Base-by-base conservation (phyloP, 106 monocot genomes). In the Acorus calamus region DNA sequence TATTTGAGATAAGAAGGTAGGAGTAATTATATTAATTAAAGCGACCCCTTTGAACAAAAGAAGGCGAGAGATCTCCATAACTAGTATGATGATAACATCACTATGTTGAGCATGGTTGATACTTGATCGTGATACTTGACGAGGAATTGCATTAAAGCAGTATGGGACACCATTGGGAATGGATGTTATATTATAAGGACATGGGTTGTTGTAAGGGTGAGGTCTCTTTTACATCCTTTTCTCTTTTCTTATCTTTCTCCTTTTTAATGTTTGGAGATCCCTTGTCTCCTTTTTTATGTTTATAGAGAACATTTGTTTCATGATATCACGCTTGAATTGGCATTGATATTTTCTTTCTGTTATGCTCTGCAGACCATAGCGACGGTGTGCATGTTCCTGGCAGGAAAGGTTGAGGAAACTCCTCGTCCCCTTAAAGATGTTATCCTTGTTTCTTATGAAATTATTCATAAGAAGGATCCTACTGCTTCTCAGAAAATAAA, bases 321-420 rank as follows among this genome's bases (percentile, higher is more conserved):
- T 28, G 28, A 44, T 6, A 41, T 44, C 56, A 9, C 9, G 2
- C n/a, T 11, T 44, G 11, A 51, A 52, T 66, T 6, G 43, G 14
- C 8, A 51, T 47, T 7, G 47, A 41, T 46, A 66, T 7, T 14
- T 55, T 64, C 8, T 44, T 13, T 12, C 66, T 42, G 6, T 59
- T 3, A 53, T 62, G 13, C 61, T 55, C 46, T 80, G 66, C 81
- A 89, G 94, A 89, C 83, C 8, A 89, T 94, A 51, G 94, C 94
- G 11, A 86, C 94, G 11, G 86, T 89, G 14, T 94, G 94, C 81
- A 94, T 94, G 94, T 94, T 94, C 69, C 66, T 94, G 46, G 94
- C 94, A 10, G 94, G 94, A 66, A 94, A 94, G 60, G 94, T 94
- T 70, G 94, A 94, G 84, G 94, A 94, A 72, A 94, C 86, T 51